phyloP scores from a whole-genome alignment of 2,329 filamentous ascomycete genomes.

The Aspergillus floridensis region DNA sequence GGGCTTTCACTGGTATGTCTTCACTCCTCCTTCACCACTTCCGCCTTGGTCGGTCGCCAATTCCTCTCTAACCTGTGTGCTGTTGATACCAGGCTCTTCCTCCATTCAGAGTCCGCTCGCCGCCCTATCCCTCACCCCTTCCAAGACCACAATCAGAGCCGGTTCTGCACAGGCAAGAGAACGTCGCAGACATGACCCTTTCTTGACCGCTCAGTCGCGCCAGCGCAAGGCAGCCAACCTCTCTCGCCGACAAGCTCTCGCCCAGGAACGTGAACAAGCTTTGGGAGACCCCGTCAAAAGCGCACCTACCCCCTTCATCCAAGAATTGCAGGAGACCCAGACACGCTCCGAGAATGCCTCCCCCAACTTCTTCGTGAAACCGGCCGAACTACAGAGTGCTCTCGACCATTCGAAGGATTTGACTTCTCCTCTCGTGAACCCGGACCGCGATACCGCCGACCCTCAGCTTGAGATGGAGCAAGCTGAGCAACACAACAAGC shows the following conservation, averaged over 20 bases:
- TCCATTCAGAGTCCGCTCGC: constrained; percentile 44
- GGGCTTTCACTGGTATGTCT: constrained; percentile 59
- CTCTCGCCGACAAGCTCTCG: constrained; percentile 68
- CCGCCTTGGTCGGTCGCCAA: background rate
- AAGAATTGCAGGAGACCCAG: constrained; percentile 35
- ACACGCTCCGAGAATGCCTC: constrained; percentile 32
- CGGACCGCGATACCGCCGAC: constrained; percentile 31
- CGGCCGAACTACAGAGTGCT: constrained; percentile 64
- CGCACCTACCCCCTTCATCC: constrained; percentile 73
- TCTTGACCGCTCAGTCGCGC: constrained; percentile 73
- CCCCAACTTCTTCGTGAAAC: constrained; percentile 74
- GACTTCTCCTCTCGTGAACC: constrained; percentile 40
- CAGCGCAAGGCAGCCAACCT: constrained; percentile 82
- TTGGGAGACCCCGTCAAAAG: constrained; percentile 79
- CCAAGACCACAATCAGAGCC: constrained; percentile 57
- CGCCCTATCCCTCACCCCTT: constrained; percentile 54
- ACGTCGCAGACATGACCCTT: constrained; percentile 72
- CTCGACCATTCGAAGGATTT: constrained; percentile 67
- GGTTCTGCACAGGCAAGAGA: constrained; percentile 64
- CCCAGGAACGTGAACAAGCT: constrained; percentile 60
- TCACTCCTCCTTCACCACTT: constrained; percentile 7
- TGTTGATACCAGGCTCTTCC: constrained; percentile 26
- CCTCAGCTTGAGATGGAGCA: constrained; percentile 42
- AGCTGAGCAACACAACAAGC: constrained; percentile 48
- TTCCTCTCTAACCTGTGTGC: constrained; percentile 1